phyloP scores from a whole-genome alignment of 2,329 filamentous ascomycete species.

The Cryphonectria naterciae region DNA sequence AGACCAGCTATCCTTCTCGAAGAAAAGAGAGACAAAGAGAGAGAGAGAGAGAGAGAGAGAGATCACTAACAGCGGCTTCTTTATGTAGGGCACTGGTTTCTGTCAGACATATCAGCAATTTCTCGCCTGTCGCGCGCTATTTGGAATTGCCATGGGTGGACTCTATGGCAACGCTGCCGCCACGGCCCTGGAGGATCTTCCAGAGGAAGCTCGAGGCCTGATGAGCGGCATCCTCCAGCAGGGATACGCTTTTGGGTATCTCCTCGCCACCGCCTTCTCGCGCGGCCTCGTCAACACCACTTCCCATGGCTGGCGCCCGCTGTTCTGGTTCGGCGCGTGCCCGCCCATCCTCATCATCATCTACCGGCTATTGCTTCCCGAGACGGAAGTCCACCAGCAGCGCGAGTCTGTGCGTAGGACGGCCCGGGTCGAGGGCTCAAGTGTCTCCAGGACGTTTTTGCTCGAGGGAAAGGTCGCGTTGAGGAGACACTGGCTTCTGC shows the following conservation, averaged over 20 bases:
- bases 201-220: constrained; percentile 68
- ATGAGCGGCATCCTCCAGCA: constrained; percentile 79
- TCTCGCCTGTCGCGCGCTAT: constrained; percentile 73
- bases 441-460: constrained; percentile 69
- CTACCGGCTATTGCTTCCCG: constrained; percentile 76
- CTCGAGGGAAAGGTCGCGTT: constrained; percentile 78
- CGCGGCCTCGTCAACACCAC: constrained; percentile 76
- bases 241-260: constrained; percentile 70
- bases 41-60: too few species aligned
- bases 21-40: too few species aligned
- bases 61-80: constrained; percentile 9
- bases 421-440: constrained; percentile 37
- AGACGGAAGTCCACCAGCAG: constrained; percentile 74
- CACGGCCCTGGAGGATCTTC: constrained; percentile 77
- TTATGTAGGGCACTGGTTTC: constrained; percentile 66
- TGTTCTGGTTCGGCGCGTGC: constrained; percentile 88
- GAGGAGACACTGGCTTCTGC: constrained; percentile 76
- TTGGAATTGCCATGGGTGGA: constrained; percentile 83
- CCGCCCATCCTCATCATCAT: constrained; percentile 81
- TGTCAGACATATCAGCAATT: constrained; percentile 71
- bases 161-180: constrained; percentile 79
- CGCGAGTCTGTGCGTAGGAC: constrained; percentile 63
- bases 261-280: constrained; percentile 61
- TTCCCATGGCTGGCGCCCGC: constrained; percentile 76
- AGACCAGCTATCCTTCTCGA: background rate